A percentile compares a stretch with the other conserved stretches of the same genome.
Evolutionary conservation across 108 stramenopile genomes (phyloP).

Genomic region (Pinguiococcus pyrenoidosus): DNA sequence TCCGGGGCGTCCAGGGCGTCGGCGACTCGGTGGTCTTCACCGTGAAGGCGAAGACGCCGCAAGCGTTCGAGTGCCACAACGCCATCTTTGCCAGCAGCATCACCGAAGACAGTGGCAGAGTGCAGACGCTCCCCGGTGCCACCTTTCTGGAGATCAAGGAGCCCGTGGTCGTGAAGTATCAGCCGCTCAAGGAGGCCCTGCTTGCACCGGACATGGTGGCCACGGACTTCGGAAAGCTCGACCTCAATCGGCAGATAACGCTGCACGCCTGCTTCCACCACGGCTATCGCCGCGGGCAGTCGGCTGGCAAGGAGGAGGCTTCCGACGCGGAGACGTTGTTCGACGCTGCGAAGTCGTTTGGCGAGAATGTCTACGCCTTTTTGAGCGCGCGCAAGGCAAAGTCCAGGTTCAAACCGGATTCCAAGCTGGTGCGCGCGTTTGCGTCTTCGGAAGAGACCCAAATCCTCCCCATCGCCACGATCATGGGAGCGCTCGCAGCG

Average conservation of each 20-base stretch:
- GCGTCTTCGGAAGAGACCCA: not conserved
- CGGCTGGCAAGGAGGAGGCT: not conserved
- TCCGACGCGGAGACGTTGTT: not conserved
- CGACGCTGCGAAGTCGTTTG: not conserved
- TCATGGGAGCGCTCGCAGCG: constrained; percentile 7
- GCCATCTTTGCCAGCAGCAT: not conserved
- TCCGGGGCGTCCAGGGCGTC: too few relatives aligned
- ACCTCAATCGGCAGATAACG: too few relatives aligned
- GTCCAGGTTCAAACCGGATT: too few relatives aligned
- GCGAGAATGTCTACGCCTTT: not conserved
- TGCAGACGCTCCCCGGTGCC: too few relatives aligned
- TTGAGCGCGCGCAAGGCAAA: not conserved
- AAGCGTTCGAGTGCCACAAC: not conserved
- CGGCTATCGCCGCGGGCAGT: not conserved
- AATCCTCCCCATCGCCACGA: not conserved
- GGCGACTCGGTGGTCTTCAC: not conserved
- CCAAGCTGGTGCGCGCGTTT: not conserved
- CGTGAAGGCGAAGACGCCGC: not conserved
- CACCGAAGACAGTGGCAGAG: not conserved
- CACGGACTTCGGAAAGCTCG: constrained; percentile 1
- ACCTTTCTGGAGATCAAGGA: constrained; percentile 14
- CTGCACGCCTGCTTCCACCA: too few relatives aligned
- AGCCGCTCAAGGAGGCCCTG: not conserved
- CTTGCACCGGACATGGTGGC: not conserved
- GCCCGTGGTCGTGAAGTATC: not conserved